Base-by-base conservation (phyloP, 768 basidiomycete genomes). In the Lepiota brunneoincarnata region DNA sequence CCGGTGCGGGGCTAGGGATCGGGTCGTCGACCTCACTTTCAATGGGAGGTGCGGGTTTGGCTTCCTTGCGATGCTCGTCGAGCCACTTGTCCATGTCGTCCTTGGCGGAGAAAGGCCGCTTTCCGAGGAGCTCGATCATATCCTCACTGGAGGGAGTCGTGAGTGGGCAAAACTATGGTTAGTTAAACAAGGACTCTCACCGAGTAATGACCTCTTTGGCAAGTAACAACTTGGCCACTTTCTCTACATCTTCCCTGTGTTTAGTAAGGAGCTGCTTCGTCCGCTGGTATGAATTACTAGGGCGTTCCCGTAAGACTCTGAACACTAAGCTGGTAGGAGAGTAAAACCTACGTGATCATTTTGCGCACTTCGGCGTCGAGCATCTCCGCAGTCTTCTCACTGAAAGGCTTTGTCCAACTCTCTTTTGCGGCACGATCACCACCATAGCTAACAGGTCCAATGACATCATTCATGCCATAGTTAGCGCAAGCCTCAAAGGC, bases 51-150 rank as follows among this genome's bases (percentile, higher is more conserved):
- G 69, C 60, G 6, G 67, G 57, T 65, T 87, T 85, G 10, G 85
- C 69, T 17, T 79, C 43, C 31, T 51, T 50, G 35, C 78, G 79
- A 65, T 92, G 82, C 65, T 88, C 82, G 63, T 96, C 93, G n/a
- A 96, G 79, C 89, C 93, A 96, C 67, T 89, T 91, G 73, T 97
- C 94, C 95, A 98, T 97, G 60, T 96, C 93, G 66, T 96, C 93
- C 54, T 82, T 80, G 58, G 82, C 83, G n/a, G 66, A 71, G 62
- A 93, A 93, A 21, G 91, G 91, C 47, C 91, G 83, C 64, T 87
- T 89, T 46, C 92, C 91, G 37, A 93, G 79, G 15, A 93, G 77
- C 37, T 76, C 64, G 57, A 91, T 89, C 91, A 93, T 94, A 64
- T 93, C 89, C 79, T 91, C 90, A 47, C 91, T 92, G 61, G 54